Base-by-base conservation (phyloP, 352 stramenopile genomes). In the Saprolegnia parasitica region DNA sequence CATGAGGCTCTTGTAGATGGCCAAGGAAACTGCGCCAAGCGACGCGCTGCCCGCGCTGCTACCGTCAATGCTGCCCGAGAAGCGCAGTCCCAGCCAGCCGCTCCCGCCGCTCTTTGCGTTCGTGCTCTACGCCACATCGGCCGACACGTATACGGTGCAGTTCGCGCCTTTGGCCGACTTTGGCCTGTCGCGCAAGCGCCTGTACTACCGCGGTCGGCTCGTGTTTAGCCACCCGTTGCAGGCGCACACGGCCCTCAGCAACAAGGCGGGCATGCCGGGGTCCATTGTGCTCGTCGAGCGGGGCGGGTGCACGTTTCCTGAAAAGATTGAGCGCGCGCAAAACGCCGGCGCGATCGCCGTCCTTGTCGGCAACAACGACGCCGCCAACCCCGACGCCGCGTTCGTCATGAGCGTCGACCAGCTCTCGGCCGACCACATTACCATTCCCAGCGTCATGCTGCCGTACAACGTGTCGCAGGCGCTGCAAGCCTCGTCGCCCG, bases 401-500 rank as follows among this genome's bases (percentile, higher is more conserved):
- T 91, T 91, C 20, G 79, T 90, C 32, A 92, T 90, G 82, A 90
- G 76, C 50, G 84, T 90, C 1, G 83, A 90, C 52, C 73, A 84
- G 18, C 81, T 89, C 52, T 72, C 78, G 39, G 80, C 83, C 20
- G 79, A 83, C n/a, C 81, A 90, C 67, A 68, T 88, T 6, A 83
- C 80, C 42, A 78, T 92, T n/a, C 81, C 84, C 15, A 73, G 80
- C 15, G 79, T 90, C 13, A 90, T 90, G 84, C 77, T 92, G 32
- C 88, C 84, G 2, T 64, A 73, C 37, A 67, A 65, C 5, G 67
- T 74, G 3, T 87, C 88, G 42, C 49, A 78, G 26, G 75, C 72
- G 23, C 66, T 92, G 10, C 32, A 76, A 8, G 16, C 47, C 4
- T 61, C 78, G 26, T 52, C 74, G 5, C 58, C 67, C 18, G 16